Evolutionary conservation across 2,329 filamentous ascomycete genomes (phyloP).

Genomic region (Dactylellina cionopaga): DNA sequence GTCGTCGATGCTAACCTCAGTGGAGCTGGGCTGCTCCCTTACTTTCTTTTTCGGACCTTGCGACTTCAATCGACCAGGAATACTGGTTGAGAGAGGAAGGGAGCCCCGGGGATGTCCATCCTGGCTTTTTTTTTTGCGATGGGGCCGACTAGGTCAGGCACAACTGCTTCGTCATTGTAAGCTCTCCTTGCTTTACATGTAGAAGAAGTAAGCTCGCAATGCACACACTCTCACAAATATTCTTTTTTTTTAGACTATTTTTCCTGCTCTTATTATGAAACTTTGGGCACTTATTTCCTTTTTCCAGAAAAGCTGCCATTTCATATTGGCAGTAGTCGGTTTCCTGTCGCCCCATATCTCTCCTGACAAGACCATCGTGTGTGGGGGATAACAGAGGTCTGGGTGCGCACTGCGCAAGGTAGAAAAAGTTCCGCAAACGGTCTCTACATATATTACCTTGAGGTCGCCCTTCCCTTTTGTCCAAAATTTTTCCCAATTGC

Average conservation of each 20-base stretch:
- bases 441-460: constrained; percentile 53
- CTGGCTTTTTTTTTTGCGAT: constrained; percentile 46
- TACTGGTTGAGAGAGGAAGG: constrained; percentile 23
- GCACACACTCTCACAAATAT: constrained; percentile 46
- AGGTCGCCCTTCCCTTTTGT: constrained; percentile 51
- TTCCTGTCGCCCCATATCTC: constrained; percentile 37
- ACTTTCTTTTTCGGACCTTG: constrained; percentile 48
- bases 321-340: constrained; percentile 23
- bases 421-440: constrained; percentile 50
- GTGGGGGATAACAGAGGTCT: constrained; percentile 53
- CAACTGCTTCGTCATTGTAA: constrained; percentile 52
- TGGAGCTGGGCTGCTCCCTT: constrained; percentile 15
- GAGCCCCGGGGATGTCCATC: constrained; percentile 39
- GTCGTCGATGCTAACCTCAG: constrained; percentile 27
- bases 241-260: constrained; percentile 51
- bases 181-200: constrained; percentile 51
- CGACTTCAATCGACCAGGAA: constrained; percentile 20
- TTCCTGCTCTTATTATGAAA: constrained; percentile 44
- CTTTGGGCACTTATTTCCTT: constrained; percentile 44
- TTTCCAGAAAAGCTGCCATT: constrained; percentile 29
- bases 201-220: constrained; percentile 44
- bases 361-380: constrained; percentile 52
- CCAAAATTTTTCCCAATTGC: constrained; percentile 52
- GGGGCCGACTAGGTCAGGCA: constrained; percentile 38
- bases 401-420: constrained; percentile 34